Base-by-base conservation (phyloP, 2,329 filamentous ascomycete genomes). In the Fusarium sp. region DNA sequence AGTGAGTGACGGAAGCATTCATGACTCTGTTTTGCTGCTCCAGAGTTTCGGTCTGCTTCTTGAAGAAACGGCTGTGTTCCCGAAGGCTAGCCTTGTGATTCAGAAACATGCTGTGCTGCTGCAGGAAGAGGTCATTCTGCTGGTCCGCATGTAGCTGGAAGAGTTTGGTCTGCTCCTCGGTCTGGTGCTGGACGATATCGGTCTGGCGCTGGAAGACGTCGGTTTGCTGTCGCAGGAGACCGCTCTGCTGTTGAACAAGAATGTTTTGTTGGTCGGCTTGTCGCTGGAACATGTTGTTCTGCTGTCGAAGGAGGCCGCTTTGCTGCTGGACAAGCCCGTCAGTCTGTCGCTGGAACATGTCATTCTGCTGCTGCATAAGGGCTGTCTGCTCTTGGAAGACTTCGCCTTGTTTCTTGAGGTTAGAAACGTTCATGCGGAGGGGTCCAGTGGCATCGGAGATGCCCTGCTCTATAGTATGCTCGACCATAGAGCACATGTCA, bases 391-490 rank as follows among this genome's bases (percentile, higher is more conserved):
- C 36, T 36, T 58, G 64, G 17, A 66, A 44, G n/a, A 70, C 64
- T 18, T 78, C 72, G 26, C 75, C 77, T 54, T 81, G 80, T n/a
- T 78, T 65, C 5, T 75, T 62, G 42, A 78, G 58, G 7, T 54
- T 59, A 13, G 68, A 60, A 41, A 79, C 58, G 14, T 81, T 80
- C 26, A 81, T 52, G 6, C 79, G 75, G 15, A 83, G 62, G 6
- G 81, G 81, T 0, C 71, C 72, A 12, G 80, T 75, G 2, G 81
- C 82, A 39, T 80, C 79, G 1, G 79, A 73, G 34, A 83, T 77
- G 15, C 79, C 77, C n/a, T 80, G 75, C 34, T 83, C 81, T 1
- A 81, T 80, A 8, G 72, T 73, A 15, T 80, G 70, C 44, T 82
- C 81, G 20, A 82, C 68, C 30, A 81, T 75, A 5, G 77, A 74